Conservation (phyloP, 2,329 filamentous ascomycete genomes). For the Stagonosporopsis chrysanthemi region DNA sequence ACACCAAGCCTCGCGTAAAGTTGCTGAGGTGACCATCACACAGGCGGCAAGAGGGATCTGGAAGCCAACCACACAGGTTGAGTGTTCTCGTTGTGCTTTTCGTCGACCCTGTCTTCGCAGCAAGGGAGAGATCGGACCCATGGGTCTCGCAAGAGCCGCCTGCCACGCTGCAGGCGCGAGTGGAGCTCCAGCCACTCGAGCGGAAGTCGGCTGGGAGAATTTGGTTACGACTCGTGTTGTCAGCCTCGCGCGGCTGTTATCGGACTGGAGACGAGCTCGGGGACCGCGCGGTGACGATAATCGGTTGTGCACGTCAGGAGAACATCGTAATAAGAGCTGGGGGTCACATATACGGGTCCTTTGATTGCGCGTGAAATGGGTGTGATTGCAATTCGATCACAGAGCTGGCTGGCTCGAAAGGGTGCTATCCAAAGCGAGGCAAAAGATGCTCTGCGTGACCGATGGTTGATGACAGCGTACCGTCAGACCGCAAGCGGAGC, state of each 20-base stretch:
- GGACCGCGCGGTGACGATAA: constrained; percentile 19
- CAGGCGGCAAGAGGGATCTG: constrained; percentile 11
- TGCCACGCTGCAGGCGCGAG: constrained; percentile 8
- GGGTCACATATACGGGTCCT: constrained; percentile 14
- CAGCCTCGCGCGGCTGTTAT: constrained; percentile 13
- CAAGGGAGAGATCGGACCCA: constrained; percentile 5
- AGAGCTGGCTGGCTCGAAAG: not conserved
- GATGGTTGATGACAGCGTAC: constrained; percentile 6
- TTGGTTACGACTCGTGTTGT: constrained; percentile 11
- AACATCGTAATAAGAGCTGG: constrained; percentile 24
- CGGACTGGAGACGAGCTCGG: constrained; percentile 14
- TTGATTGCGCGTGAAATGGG: constrained; percentile 19
- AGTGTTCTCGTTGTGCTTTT: constrained; percentile 27
- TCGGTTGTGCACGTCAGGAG: constrained; percentile 20
- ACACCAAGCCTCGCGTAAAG: constrained; percentile 6
- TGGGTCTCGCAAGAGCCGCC: not conserved
- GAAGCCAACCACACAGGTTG: constrained; percentile 9
- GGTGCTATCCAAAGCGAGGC: not conserved
- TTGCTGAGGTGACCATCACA: constrained; percentile 19
- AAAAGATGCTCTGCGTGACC: not conserved
- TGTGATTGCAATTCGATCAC: constrained; percentile 6
- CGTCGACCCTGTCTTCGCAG: constrained; percentile 1
- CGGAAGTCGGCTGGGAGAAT: constrained; percentile 8
- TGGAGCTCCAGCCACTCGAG: constrained; percentile 18
- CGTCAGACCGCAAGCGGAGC: constrained; percentile 18